Evolutionary conservation across 73 alveolate genomes (phyloP).

Genomic region (Paramecium tetraurelia): DNA sequence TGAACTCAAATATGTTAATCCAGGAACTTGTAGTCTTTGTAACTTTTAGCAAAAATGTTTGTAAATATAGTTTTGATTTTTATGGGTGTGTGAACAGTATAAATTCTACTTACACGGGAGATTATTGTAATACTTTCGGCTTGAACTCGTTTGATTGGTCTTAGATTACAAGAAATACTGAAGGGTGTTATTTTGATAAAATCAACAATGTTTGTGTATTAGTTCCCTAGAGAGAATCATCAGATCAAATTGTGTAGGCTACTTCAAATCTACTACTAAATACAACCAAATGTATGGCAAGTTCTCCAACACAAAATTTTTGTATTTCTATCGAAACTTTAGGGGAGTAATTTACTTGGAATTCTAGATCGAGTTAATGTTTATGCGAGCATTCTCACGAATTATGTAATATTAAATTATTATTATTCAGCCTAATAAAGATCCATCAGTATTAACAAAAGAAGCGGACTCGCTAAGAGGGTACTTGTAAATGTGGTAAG

Average conservation of each 20-base stretch:
- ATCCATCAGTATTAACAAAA: not conserved
- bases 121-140: not conserved
- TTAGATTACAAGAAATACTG: not conserved
- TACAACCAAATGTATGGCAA: not conserved
- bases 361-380: not conserved
- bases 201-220: not conserved
- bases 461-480: not conserved
- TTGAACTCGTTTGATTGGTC: not conserved
- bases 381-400: not conserved
- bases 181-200: not conserved
- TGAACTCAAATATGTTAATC: not conserved
- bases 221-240: not conserved
- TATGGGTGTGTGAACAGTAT: not conserved
- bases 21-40: not conserved
- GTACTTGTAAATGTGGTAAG: not conserved
- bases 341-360: constrained; percentile 19
- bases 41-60: not conserved
- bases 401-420: not conserved
- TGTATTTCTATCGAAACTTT: not conserved
- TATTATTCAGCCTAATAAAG: not conserved
- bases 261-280: not conserved
- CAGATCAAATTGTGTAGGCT: not conserved
- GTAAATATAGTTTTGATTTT: not conserved
- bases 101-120: not conserved
- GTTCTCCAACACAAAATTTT: not conserved